phyloP scores from a whole-genome alignment of 1,284 basidiomycete genomes.

The Vanrija humicola region DNA sequence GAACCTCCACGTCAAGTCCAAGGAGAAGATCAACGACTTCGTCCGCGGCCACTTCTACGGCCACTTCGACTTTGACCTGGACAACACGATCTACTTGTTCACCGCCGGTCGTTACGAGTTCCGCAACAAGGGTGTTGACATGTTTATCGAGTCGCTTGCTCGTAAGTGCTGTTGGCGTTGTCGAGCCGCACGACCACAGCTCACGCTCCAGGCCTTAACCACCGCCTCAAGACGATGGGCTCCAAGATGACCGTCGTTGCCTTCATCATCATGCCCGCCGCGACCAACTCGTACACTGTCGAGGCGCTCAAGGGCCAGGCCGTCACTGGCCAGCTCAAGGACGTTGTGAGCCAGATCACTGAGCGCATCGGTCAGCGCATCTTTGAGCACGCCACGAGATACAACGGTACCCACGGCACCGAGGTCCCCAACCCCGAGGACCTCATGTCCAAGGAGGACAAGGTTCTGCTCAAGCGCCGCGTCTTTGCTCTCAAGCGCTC shows the following conservation, averaged over 20 bases:
- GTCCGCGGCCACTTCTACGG: slow-evolving; percentile 97
- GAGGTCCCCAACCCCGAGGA: slow-evolving; percentile 67
- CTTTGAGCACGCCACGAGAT: slow-evolving; percentile 89
- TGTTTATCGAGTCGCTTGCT: slow-evolving; percentile 97
- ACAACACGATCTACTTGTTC: slow-evolving; percentile 97
- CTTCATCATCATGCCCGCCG: slow-evolving; percentile 97
- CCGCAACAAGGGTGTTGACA: slow-evolving; percentile 98
- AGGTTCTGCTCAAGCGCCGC: slow-evolving; percentile 90
- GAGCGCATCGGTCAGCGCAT: slow-evolving; percentile 83
- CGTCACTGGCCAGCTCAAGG: slow-evolving; percentile 90
- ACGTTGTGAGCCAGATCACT: slow-evolving; percentile 92
- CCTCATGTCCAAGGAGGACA: slow-evolving; percentile 85
- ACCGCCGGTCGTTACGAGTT: slow-evolving; percentile 99
- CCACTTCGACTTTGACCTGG: slow-evolving; percentile 90
- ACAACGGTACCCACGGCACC: slow-evolving; percentile 68
- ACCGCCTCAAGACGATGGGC: slow-evolving; percentile 73
- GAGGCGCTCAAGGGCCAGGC: slow-evolving; percentile 98
- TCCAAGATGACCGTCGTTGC: slow-evolving; percentile 85
- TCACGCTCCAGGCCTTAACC: slow-evolving; percentile 60
- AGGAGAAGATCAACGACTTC: slow-evolving; percentile 97
- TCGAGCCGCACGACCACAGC: not conserved
- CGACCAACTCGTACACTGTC: slow-evolving; percentile 93
- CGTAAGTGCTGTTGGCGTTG: slow-evolving; percentile 50
- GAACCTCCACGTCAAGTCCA: slow-evolving; percentile 85
- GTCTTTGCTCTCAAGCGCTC: slow-evolving; percentile 94